Conservation (phyloP, 441 rosid species). For the Macaranga tanarius region DNA sequence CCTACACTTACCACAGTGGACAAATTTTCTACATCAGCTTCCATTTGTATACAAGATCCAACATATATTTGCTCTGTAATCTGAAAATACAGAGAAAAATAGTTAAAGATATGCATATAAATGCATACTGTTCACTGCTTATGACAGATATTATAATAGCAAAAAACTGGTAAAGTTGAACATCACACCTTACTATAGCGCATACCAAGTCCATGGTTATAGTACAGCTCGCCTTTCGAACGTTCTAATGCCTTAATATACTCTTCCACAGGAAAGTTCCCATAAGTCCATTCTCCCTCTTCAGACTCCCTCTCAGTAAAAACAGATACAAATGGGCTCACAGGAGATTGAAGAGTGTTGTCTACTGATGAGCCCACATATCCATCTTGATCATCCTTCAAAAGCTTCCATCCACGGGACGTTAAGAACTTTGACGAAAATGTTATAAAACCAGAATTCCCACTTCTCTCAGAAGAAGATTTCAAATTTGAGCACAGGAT, state of each 20-base stretch:
- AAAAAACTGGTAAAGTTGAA: slow-evolving; percentile 10
- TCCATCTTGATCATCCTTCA: slow-evolving; percentile 42
- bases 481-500: slow-evolving; percentile 54
- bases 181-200: slow-evolving; percentile 76
- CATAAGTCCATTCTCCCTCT: slow-evolving; percentile 91
- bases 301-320: slow-evolving; percentile 72
- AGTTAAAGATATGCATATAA: slow-evolving; percentile 6
- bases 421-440: slow-evolving; percentile 73
- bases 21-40: slow-evolving; percentile 67
- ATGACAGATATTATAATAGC: not conserved
- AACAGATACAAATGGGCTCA: slow-evolving; percentile 57
- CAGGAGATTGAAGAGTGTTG: slow-evolving; percentile 46
- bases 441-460: slow-evolving; percentile 67
- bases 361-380: slow-evolving; percentile 30
- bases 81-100: slow-evolving; percentile 40
- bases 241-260: slow-evolving; percentile 87
- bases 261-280: slow-evolving; percentile 86
- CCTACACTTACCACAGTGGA: slow-evolving; percentile 52
- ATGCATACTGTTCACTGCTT: slow-evolving; percentile 5
- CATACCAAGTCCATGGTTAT: slow-evolving; percentile 88
- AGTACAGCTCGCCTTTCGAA: slow-evolving; percentile 83
- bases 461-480: slow-evolving; percentile 46
- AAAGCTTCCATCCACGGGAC: slow-evolving; percentile 56
- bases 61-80: slow-evolving; percentile 88
- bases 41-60: slow-evolving; percentile 86